Evolutionary conservation across 2,329 filamentous ascomycete species (phyloP).

Genomic region (Fusarium verrucosum): DNA sequence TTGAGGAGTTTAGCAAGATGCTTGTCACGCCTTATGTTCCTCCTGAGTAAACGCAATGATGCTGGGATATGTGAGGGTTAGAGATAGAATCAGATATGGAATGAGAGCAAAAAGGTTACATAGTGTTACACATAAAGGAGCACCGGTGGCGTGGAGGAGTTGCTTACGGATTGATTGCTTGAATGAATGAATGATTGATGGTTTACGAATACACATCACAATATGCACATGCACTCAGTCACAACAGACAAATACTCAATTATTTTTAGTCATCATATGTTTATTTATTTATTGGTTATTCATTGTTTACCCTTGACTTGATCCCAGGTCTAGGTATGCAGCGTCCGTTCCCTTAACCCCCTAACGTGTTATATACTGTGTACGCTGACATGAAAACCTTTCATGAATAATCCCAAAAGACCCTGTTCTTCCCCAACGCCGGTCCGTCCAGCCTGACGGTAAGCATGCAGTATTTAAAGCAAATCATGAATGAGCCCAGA

Average conservation of each 20-base stretch:
- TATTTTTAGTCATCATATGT: slow-evolving; percentile 5
- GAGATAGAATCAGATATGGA: slow-evolving; percentile 7
- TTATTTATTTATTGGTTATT: slow-evolving; percentile 30
- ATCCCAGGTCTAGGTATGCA: slow-evolving; percentile 16
- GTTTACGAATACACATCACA: slow-evolving; percentile 22
- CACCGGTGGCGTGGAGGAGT: slow-evolving; percentile 32
- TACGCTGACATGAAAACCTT: slow-evolving; percentile 18
- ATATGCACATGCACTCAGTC: slow-evolving; percentile 14
- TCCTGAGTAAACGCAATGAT: slow-evolving; percentile 56
- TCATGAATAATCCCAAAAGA: background rate
- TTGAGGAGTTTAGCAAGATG: slow-evolving; percentile 92
- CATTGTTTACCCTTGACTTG: slow-evolving; percentile 22
- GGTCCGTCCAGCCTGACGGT: slow-evolving; percentile 26
- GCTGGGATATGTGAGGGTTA: background rate
- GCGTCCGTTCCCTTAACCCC: background rate
- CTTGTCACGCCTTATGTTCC: slow-evolving; percentile 79
- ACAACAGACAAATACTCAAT: slow-evolving; percentile 30
- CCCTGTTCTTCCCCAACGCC: slow-evolving; percentile 30
- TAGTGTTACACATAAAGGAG: slow-evolving; percentile 15
- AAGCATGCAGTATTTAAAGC: slow-evolving; percentile 29
- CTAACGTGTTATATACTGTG: background rate
- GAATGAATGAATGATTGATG: too few relatives aligned
- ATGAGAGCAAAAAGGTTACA: slow-evolving; percentile 7
- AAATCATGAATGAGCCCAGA: slow-evolving; percentile 4
- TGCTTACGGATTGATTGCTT: slow-evolving; percentile 20